Evolutionary conservation across 495 filamentous ascomycete genomes (phyloP).

Genomic region (Pseudoneurospora amorphoporcata): DNA sequence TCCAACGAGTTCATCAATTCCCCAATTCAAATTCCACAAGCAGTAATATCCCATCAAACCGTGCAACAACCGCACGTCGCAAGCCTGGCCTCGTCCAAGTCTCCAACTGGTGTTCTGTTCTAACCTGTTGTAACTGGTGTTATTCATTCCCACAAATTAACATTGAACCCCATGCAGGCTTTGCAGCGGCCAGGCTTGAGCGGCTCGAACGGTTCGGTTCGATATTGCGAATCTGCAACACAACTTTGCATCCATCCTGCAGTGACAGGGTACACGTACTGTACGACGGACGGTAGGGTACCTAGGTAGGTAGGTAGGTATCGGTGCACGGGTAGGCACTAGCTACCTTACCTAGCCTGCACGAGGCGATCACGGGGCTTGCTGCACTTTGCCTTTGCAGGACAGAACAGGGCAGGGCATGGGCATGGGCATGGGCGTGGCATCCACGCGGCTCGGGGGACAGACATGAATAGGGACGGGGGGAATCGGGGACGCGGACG

Average conservation of each 20-base stretch:
- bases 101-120: neutral
- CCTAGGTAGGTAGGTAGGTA: no score
- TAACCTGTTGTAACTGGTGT: neutral
- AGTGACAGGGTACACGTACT: neutral
- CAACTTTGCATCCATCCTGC: neutral
- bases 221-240: neutral
- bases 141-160: neutral
- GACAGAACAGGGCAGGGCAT: neutral
- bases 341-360: neutral
- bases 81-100: no score
- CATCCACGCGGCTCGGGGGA: neutral
- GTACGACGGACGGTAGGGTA: neutral
- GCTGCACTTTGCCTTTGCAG: neutral
- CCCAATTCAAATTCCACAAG: neutral
- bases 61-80: neutral
- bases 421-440: neutral
- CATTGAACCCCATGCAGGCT: neutral
- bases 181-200: neutral
- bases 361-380: neutral
- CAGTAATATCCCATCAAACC: neutral
- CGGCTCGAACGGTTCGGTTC: neutral
- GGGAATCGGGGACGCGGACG: no score
- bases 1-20: neutral
- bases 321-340: no score
- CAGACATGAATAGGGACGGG: neutral